Evolutionary conservation across 2,329 filamentous ascomycete genomes (phyloP).

Genomic region (Catunica adiposa): DNA sequence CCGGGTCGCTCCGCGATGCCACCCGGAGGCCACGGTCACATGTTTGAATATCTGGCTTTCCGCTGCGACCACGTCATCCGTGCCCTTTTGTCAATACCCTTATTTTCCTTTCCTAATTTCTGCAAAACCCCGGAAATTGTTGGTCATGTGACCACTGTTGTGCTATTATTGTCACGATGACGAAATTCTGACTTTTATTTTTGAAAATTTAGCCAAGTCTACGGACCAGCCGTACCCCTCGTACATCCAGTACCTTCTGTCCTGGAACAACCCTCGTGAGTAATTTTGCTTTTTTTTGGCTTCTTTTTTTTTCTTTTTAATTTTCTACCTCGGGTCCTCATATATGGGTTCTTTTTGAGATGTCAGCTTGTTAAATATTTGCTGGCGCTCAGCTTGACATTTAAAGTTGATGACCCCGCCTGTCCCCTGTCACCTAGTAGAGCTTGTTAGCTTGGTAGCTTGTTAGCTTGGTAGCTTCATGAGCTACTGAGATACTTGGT

Average conservation of each 20-base stretch:
- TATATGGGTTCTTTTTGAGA: no score
- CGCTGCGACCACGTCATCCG: slow-evolving; percentile 9
- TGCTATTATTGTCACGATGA: not conserved
- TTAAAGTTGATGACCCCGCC: slow-evolving; percentile 5
- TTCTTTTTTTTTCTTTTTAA: not conserved
- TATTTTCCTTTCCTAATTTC: not conserved
- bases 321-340: no score
- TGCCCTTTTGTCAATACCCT: slow-evolving; percentile 6
- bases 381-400: not conserved
- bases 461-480: no score
- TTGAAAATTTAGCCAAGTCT: slow-evolving; percentile 5
- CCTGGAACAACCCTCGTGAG: slow-evolving; percentile 52
- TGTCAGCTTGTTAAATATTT: not conserved
- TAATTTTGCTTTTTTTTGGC: slow-evolving; percentile 15
- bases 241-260: slow-evolving; percentile 51
- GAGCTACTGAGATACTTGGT: no score
- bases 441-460: no score
- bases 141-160: not conserved
- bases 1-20: not conserved
- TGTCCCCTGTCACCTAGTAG: slow-evolving; percentile 10
- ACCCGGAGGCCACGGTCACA: not conserved
- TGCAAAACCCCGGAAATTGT: not conserved
- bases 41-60: no score
- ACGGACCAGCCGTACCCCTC: slow-evolving; percentile 51
- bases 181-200: slow-evolving; percentile 1